Percentiles rank a stretch among this genome's conserved stretches.
phyloP scores from a whole-genome alignment of 164 flowering plant species.

The Vitis rupestris region DNA sequence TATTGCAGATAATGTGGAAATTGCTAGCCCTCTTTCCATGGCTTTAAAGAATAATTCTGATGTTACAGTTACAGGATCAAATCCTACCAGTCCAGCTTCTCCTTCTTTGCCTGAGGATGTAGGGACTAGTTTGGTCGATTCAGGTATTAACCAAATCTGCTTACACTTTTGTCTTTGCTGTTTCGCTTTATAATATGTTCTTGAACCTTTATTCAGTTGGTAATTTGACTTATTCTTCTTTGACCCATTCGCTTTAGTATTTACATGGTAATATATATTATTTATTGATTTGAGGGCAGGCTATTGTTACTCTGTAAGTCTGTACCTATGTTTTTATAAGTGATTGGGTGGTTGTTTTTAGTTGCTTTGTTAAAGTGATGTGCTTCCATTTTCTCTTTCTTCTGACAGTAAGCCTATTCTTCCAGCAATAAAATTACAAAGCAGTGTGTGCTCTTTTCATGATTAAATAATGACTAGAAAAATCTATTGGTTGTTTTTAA shows the following conservation, averaged over 20 bases:
- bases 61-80: background rate
- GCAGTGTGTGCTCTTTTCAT: no score
- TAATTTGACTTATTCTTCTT: background rate
- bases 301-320: no score
- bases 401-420: no score
- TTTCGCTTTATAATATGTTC: background rate
- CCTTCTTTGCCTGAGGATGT: conserved; percentile 5
- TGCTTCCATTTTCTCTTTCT: no score
- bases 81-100: background rate
- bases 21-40: background rate
- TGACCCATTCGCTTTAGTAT: background rate
- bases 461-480: no score
- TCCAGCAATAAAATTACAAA: no score
- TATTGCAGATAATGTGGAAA: background rate
- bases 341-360: no score
- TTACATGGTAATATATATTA: no score
- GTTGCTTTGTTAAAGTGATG: no score
- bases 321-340: no score
- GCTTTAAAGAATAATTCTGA: background rate
- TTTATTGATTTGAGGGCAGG: no score
- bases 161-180: background rate
- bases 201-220: background rate
- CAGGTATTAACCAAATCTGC: conserved; percentile 14
- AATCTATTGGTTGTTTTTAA: no score
- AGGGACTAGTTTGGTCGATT: conserved; percentile 14